Evolutionary conservation across 2,329 filamentous ascomycete species (phyloP).

Genomic region (Trichothecium roseum): DNA sequence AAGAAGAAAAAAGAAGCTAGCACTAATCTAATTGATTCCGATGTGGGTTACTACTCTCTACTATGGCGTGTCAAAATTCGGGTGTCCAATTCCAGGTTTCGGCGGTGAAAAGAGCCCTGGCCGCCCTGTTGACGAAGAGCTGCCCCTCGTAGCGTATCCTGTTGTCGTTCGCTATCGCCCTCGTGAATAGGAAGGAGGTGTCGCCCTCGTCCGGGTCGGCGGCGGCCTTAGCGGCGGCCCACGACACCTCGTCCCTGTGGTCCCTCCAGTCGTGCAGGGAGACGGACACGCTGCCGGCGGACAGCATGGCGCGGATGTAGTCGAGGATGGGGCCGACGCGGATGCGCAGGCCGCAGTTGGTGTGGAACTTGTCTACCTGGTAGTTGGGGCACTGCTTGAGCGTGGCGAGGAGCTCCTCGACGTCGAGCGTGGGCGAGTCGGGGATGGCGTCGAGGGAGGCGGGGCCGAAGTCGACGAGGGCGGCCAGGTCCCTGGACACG

Average conservation of each 20-base stretch:
- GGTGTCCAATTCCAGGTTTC: slow-evolving; percentile 51
- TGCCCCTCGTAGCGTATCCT: slow-evolving; percentile 36
- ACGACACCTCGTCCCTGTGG: slow-evolving; percentile 26
- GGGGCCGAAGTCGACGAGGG: slow-evolving; percentile 45
- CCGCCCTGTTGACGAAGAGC: slow-evolving; percentile 39
- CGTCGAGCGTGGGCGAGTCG: slow-evolving; percentile 46
- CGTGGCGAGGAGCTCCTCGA: slow-evolving; percentile 47
- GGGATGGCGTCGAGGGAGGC: slow-evolving; percentile 31
- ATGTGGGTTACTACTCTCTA: no score
- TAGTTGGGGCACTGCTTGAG: slow-evolving; percentile 60
- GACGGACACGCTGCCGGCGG: slow-evolving; percentile 33
- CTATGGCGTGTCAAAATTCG: slow-evolving; percentile 19
- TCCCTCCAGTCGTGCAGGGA: slow-evolving; percentile 35
- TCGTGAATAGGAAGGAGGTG: slow-evolving; percentile 36
- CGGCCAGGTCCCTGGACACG: slow-evolving; percentile 47
- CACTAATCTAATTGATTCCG: no score
- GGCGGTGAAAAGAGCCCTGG: slow-evolving; percentile 44
- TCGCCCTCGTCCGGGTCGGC: slow-evolving; percentile 4
- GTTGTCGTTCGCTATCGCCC: slow-evolving; percentile 37
- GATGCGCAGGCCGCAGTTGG: slow-evolving; percentile 60
- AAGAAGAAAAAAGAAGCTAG: no score
- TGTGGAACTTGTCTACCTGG: slow-evolving; percentile 64
- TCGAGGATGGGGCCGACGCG: slow-evolving; percentile 57
- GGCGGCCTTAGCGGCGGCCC: slow-evolving; percentile 19
- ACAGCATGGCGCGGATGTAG: slow-evolving; percentile 48